Evolutionary conservation across 768 basidiomycete species (phyloP).

Genomic region (Chalciporus piperatus): DNA sequence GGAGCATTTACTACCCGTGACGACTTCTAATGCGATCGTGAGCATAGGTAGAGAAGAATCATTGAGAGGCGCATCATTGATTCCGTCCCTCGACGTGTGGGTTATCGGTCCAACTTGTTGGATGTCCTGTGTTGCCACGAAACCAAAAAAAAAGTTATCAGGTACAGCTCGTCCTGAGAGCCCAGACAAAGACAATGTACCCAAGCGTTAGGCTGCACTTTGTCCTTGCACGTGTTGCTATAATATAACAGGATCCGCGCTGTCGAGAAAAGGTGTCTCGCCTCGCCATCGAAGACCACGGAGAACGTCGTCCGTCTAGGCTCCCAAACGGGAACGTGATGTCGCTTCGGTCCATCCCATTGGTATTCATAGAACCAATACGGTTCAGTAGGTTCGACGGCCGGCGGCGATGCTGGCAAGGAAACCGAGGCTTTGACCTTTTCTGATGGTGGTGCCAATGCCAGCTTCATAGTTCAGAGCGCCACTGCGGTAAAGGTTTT

Average conservation of each 20-base stretch:
- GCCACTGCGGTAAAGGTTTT: too few species aligned
- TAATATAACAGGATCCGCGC: constrained; percentile 22
- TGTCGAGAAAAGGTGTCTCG: constrained; percentile 19
- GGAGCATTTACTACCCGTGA: constrained; percentile 1
- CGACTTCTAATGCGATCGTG: constrained; percentile 21
- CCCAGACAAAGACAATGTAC: constrained; percentile 11
- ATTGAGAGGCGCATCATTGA: constrained; percentile 8
- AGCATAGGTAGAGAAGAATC: constrained; percentile 17
- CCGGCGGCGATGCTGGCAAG: not conserved
- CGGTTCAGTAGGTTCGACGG: not conserved
- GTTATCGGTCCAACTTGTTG: constrained; percentile 11
- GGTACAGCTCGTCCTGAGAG: not conserved
- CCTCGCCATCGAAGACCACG: constrained; percentile 21
- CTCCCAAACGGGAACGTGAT: constrained; percentile 21
- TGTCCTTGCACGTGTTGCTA: constrained; percentile 4
- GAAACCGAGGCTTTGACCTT: not conserved
- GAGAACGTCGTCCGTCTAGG: constrained; percentile 22
- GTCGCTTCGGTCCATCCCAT: constrained; percentile 23
- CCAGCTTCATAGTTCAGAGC: too few species aligned
- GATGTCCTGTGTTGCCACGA: constrained; percentile 11
- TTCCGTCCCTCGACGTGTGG: constrained; percentile 10
- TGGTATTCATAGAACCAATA: constrained; percentile 19
- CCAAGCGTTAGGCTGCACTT: constrained; percentile 15
- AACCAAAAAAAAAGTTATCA: not conserved
- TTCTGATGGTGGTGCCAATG: not conserved